Conservation (phyloP, 805 yeast genomes). For the Candida boleticola region DNA sequence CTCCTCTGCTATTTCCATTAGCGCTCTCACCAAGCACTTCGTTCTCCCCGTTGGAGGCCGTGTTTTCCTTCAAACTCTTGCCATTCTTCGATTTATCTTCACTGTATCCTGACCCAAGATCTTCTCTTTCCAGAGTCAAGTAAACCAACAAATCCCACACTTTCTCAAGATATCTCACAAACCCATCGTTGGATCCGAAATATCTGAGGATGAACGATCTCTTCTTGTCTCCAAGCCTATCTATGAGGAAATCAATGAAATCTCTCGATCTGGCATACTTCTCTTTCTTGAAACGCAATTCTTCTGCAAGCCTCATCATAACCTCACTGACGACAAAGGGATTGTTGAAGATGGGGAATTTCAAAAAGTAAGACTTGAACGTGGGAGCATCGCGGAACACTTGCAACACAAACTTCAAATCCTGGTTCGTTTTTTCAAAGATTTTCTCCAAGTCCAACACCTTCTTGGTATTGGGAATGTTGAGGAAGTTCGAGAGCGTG, state of each 20-base stretch:
- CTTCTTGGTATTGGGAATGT: neutral
- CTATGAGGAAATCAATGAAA: neutral
- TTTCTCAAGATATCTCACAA: slow-evolving; percentile 19
- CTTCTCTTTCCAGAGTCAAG: slow-evolving; percentile 10
- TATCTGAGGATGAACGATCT: slow-evolving; percentile 18
- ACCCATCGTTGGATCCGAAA: slow-evolving; percentile 26
- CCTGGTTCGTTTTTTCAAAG: neutral
- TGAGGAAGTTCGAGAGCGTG: neutral
- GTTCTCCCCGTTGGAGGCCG: neutral
- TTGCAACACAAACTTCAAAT: neutral
- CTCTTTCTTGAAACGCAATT: neutral
- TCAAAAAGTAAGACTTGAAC: neutral
- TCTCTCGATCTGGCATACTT: neutral
- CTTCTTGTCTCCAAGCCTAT: neutral
- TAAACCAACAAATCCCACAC: slow-evolving; percentile 23
- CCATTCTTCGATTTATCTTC: neutral
- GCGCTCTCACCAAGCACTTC: no score
- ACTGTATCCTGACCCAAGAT: neutral
- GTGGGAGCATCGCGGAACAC: neutral
- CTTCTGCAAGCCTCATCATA: neutral
- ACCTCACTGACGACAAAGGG: neutral
- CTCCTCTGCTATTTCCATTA: no score
- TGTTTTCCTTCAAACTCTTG: neutral
- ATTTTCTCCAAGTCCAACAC: neutral
- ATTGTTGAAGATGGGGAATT: neutral